Evolutionary conservation across 768 basidiomycete species (phyloP), one percentile per base, ranked within the genome.

Genomic region (Boletus bicolor): DNA sequence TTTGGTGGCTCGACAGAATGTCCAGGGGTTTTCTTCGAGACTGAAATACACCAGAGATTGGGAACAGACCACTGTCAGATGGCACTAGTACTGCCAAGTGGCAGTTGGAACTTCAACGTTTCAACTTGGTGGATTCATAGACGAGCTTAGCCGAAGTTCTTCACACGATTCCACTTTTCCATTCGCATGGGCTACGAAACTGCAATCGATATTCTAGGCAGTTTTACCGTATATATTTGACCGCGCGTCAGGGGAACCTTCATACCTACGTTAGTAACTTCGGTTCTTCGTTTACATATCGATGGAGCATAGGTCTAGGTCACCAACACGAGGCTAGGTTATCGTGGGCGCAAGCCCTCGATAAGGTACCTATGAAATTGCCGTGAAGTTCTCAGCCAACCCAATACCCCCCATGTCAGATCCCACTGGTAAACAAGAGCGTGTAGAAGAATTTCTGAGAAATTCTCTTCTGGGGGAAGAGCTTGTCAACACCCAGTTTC

Each of bases 401-500:
- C 15, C 28, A 30, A 30, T 7, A 44, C 12, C n/a, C 26, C 17
- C 19, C 50, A 66, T 65, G 59, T 54, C 54, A 10, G 51, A 57
- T 43, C 44, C 49, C 17, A 10, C 21, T 24, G 21, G 17, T 5
- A 53, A 63, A 37, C 55, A 51, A 7, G 60, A 57, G 10, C 49
- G 54, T n/a, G 55, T 62, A 2, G 61, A 65, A 34, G 67, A 59
- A 17, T 56, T 69, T 36, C 10, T 71, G 12, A 60, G 61, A 45
- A 61, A 63, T 46, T 68, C 62, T 32, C 51, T 69, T 9, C 61
- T 72, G n/a, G 63, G 63, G 14, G 64, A 73, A 17, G 57, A 58
- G 15, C 58, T 72, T 24, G 42, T 69, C 35, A 64, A 71, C 49
- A 71, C 71, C 7, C 65, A 70, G 30, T 68, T 74, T 24, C 68